These are phyloP conservation scores for Suhomyces yuchorum DNA, from an alignment of 1,139 yeast genomes.

Conservation along the genomic window DNA sequence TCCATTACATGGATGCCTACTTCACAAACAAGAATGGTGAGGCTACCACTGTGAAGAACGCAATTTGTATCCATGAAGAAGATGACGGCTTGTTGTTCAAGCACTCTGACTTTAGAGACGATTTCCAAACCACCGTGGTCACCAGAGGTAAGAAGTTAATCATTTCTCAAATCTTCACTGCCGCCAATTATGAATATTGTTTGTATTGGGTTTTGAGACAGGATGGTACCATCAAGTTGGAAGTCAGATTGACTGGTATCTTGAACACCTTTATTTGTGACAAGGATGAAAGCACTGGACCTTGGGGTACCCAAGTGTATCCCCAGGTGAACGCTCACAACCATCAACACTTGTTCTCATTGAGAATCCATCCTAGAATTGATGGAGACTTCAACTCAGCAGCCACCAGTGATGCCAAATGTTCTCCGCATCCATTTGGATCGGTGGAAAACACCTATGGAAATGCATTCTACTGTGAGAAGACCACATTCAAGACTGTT, in stretches of 20 bases:
- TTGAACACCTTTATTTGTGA: constrained; percentile 67
- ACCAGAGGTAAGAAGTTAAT: constrained; percentile 76
- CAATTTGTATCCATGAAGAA: constrained; percentile 83
- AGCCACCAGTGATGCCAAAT: constrained; percentile 64
- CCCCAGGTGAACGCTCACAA: constrained; percentile 83
- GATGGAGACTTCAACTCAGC: constrained; percentile 81
- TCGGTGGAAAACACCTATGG: constrained; percentile 72
- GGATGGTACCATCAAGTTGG: constrained; percentile 80
- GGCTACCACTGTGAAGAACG: constrained; percentile 70
- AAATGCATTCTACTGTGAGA: constrained; percentile 67
- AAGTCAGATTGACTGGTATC: constrained; percentile 78
- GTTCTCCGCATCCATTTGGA: constrained; percentile 63
- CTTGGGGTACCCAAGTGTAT: constrained; percentile 80
- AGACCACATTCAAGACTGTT: constrained; percentile 66
- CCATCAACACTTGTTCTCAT: constrained; percentile 82
- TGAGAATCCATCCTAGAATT: constrained; percentile 76
- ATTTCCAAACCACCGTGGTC: constrained; percentile 70
- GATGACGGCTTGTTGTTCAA: constrained; percentile 78
- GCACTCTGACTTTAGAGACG: constrained; percentile 84
- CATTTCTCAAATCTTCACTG: constrained; percentile 78
- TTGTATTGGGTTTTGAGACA: constrained; percentile 81
- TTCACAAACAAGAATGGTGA: constrained; percentile 68
- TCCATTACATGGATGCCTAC: constrained; percentile 77
- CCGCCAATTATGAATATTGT: constrained; percentile 84
- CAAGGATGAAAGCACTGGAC: constrained; percentile 65